These are phyloP conservation scores for Protomyces lactucae-debilis DNA, from an alignment of 1,139 yeast species.

Conservation along the genomic window DNA sequence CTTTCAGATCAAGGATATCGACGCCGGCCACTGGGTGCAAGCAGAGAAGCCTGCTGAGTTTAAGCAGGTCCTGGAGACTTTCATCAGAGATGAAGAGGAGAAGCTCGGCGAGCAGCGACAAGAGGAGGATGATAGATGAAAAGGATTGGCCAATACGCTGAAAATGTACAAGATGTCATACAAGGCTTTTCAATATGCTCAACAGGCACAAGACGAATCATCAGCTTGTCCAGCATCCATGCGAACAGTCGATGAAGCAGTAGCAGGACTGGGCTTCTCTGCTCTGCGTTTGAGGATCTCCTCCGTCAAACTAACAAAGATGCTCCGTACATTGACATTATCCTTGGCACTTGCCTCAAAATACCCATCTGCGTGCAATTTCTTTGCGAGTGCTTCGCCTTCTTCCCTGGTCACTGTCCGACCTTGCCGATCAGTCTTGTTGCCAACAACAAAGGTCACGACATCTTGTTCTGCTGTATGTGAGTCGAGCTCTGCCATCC, in stretches of 20 bases:
- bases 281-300: constrained; percentile 1
- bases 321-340: not conserved
- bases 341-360: constrained; percentile 19
- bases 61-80: constrained; percentile 53
- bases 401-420: constrained; percentile 15
- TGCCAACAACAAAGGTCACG: constrained; percentile 17
- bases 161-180: too few species aligned
- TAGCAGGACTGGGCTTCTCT: not conserved
- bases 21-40: constrained; percentile 89
- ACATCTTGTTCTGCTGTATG: constrained; percentile 6
- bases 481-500: constrained; percentile 17
- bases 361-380: constrained; percentile 13
- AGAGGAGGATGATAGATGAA: not conserved
- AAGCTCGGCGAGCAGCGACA: not conserved
- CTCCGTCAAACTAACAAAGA: constrained; percentile 13
- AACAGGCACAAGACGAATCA: not conserved
- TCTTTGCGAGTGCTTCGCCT: constrained; percentile 3
- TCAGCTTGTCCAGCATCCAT: not conserved
- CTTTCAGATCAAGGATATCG: constrained; percentile 67
- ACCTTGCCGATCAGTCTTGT: constrained; percentile 23
- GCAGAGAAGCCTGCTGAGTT: constrained; percentile 73
- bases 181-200: too few species aligned
- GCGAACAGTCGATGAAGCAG: not conserved
- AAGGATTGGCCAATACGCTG: not conserved
- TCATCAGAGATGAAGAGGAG: constrained; percentile 46